A percentile compares a stretch with the other conserved stretches of the same genome.
phyloP scores from a whole-genome alignment of 1,139 yeast genomes.

The Zygosaccharomyces sapae region DNA sequence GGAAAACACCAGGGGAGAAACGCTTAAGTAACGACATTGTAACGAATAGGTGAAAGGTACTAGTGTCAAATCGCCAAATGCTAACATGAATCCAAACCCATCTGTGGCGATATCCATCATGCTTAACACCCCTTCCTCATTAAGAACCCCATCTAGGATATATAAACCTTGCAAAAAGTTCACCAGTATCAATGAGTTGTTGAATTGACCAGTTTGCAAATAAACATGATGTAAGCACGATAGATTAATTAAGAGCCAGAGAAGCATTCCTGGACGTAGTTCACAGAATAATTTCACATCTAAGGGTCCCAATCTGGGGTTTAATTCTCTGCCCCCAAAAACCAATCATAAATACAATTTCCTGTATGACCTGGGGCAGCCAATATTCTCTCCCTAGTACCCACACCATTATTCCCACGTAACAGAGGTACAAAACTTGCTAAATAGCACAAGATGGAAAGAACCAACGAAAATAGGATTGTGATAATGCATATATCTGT shows the following conservation, averaged over 20 bases:
- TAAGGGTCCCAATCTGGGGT: constrained; percentile 81
- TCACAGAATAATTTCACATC: constrained; percentile 92
- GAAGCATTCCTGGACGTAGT: constrained; percentile 86
- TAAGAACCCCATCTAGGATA: constrained; percentile 84
- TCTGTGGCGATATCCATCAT: constrained; percentile 98
- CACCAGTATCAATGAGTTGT: constrained; percentile 71
- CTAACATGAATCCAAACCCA: constrained; percentile 94
- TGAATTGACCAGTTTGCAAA: constrained; percentile 51
- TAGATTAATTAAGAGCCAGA: constrained; percentile 78
- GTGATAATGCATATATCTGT: constrained; percentile 62
- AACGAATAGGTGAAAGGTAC: constrained; percentile 91
- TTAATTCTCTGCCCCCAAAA: constrained; percentile 92
- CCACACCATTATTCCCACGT: constrained; percentile 45
- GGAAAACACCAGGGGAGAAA: constrained; percentile 61
- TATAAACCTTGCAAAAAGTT: constrained; percentile 72
- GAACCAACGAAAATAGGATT: constrained; percentile 55
- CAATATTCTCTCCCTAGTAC: constrained; percentile 63
- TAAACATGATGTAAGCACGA: constrained; percentile 82
- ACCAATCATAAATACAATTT: constrained; percentile 80
- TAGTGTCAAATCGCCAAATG: constrained; percentile 89
- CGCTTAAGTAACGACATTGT: constrained; percentile 77
- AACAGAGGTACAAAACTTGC: constrained; percentile 59
- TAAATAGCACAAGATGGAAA: constrained; percentile 64
- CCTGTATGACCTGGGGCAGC: constrained; percentile 88
- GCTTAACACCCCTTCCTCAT: constrained; percentile 81